Conservation (phyloP, 306 rosid species). For the Vigna trinervia region DNA sequence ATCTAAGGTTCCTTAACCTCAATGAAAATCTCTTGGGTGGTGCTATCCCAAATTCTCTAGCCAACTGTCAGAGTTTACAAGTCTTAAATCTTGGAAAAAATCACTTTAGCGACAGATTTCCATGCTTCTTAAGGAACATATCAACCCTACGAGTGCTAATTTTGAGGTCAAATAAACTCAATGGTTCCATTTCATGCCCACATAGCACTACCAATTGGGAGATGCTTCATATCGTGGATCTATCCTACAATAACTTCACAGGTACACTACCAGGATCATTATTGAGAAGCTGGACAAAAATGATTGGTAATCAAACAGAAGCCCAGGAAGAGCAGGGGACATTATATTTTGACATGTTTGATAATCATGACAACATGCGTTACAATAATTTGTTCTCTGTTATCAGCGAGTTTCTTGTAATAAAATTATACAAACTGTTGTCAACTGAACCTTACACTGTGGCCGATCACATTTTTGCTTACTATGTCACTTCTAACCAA, state of each 20-base stretch:
- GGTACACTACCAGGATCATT: slow-evolving; percentile 37
- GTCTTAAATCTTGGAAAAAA: slow-evolving; percentile 40
- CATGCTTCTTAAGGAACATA: slow-evolving; percentile 40
- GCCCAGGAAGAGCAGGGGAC: neutral
- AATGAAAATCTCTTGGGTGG: slow-evolving; percentile 42
- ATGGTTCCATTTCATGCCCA: slow-evolving; percentile 35
- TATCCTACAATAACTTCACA: slow-evolving; percentile 46
- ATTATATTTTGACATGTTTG: slow-evolving; percentile 17
- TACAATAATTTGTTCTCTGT: neutral
- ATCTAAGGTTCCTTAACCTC: slow-evolving; percentile 40
- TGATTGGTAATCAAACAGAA: slow-evolving; percentile 31
- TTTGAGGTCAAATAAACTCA: slow-evolving; percentile 20
- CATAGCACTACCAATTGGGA: slow-evolving; percentile 30
- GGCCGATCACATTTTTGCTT: neutral
- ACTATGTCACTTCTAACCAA: neutral
- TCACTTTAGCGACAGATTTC: slow-evolving; percentile 29
- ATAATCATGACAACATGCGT: neutral
- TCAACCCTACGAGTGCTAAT: slow-evolving; percentile 28
- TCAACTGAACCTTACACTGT: neutral
- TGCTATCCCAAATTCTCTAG: slow-evolving; percentile 44
- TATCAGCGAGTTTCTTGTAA: neutral
- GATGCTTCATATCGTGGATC: slow-evolving; percentile 46
- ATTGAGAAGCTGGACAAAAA: slow-evolving; percentile 42
- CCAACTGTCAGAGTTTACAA: slow-evolving; percentile 35
- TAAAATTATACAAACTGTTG: neutral